Base-by-base conservation (phyloP, 2,329 filamentous ascomycete genomes). In the Colletotrichum sublineola region DNA sequence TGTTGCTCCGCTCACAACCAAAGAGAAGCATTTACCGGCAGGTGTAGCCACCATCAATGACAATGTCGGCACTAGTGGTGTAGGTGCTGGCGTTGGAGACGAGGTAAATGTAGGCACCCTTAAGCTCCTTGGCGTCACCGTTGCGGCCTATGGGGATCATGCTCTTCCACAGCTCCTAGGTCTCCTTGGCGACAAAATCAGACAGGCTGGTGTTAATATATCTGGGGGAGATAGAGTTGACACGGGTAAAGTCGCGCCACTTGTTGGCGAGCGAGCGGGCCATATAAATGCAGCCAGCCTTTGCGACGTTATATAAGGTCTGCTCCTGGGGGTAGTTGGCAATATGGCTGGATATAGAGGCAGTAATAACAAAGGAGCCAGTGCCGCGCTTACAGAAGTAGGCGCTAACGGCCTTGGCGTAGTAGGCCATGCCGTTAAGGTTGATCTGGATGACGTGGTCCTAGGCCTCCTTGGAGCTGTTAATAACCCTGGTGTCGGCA, bases 81-180 rank as follows among this genome's bases (percentile, higher is more conserved):
- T 94, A 95, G 53, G 89, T 91, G 70, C 91, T 90, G 5, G 93
- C 93, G 80, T 95, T 93, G 61, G 89, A 92, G 44, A 92, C 89
- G 50, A 96, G 86, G 82, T 94, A 95, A 63, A 95, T 85, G 80
- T 92, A 96, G n/a, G 91, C 92, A 9, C 91, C 92, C 84, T 94
- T 94, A 75, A 94, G 84, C 84, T 95, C 93, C 77, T 91, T 89
- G 1, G 89, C 84, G 65, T 89, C 83, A 5, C 91, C 92, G 77
- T 93, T 89, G 76, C 93, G 85, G 50, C 87, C 91, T 88, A 94
- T 90, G 58, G 92, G 92, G 64, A 93, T 94, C 87, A 94, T 94
- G 78, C 88, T 87, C 78, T 88, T 87, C 92, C 93, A 94, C 74
- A 93, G 87, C 66, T 90, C 86, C 84, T 94, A 92, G 18, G 89